Evolutionary conservation across 148 eudicot species (phyloP), one percentile per base, ranked within the genome.

Genomic region (Hydrangea macrophylla): DNA sequence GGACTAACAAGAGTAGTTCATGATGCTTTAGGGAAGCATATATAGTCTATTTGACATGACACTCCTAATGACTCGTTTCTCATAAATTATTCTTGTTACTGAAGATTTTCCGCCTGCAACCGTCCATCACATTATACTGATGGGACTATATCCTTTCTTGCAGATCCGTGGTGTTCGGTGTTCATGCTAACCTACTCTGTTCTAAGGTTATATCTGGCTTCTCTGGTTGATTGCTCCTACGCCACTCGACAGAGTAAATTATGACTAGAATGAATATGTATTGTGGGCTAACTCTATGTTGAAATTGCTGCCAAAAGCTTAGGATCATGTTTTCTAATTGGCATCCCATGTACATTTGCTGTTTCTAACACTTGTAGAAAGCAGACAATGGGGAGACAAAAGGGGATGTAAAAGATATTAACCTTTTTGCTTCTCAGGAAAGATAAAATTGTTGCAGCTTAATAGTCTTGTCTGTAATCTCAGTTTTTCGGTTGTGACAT

Each of bases 341-440:
- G 35, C 20, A 18, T 33, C 18, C 7, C 33, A 70, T 44, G 58
- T 50, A 32, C 45, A 48, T 54, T 37, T 35, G 10, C 35, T 33
- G 33, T 26, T 67, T 55, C 45, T 17, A 18, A 26, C 61, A 36
- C 7, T 10, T 55, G 71, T 55, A 36, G 51, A 69, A 35, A 25
- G 57, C 53, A 22, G 65, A 25, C 67, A 17, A 10, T 23, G 15
- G 42, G 53, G 22, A 11, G 53, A 37, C 10, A 31, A 4, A 7
- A n/a, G 26, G 53, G 7, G 12, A 20, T 72, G 75, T 64, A 31
- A 55, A 40, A 60, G 36, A 70, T 61, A 36, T 53, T 59, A 48
- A 36, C 60, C 31, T 22, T 33, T 25, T 36, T 1, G 33, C 10
- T 22, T 24, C 7, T 32, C 28, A 20, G 11, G 37, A 12, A 22